Conservation (phyloP, 2,329 filamentous ascomycete species). For the Colletotrichum horii region DNA sequence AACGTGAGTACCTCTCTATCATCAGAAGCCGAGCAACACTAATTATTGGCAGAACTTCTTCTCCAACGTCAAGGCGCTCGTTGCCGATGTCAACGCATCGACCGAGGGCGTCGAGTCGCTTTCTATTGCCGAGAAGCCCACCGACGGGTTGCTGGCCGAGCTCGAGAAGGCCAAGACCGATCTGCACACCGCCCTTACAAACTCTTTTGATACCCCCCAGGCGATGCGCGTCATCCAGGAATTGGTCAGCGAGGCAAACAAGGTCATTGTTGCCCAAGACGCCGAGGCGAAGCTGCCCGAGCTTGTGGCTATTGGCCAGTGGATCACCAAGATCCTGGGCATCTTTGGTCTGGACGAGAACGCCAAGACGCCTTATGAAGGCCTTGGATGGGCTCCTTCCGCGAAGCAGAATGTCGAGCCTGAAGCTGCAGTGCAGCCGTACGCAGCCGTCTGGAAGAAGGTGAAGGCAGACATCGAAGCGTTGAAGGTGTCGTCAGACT, state of each 20-base stretch:
- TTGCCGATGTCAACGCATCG: conserved; percentile 47
- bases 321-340: conserved; percentile 83
- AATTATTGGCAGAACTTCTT: conserved; percentile 57
- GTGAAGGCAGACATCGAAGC: conserved; percentile 51
- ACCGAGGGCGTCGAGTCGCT: conserved; percentile 40
- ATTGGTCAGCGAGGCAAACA: conserved; percentile 80
- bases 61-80: conserved; percentile 58
- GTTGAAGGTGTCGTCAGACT: conserved; percentile 54
- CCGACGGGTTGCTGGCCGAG: conserved; percentile 37
- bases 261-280: conserved; percentile 43
- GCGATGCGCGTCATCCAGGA: conserved; percentile 82
- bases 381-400: conserved; percentile 59
- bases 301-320: conserved; percentile 68
- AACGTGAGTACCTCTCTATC: conserved; percentile 51
- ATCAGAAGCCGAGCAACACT: not conserved
- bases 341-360: conserved; percentile 81
- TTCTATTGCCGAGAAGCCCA: conserved; percentile 37
- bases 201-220: conserved; percentile 86
- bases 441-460: conserved; percentile 47
- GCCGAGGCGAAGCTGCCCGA: conserved; percentile 47
- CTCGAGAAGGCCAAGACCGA: conserved; percentile 61
- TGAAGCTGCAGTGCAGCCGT: conserved; percentile 48
- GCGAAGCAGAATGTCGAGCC: conserved; percentile 46
- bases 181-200: conserved; percentile 66
- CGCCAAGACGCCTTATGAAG: conserved; percentile 58